Conservation (phyloP, 495 filamentous ascomycete species). For the Xylaria sp. region DNA sequence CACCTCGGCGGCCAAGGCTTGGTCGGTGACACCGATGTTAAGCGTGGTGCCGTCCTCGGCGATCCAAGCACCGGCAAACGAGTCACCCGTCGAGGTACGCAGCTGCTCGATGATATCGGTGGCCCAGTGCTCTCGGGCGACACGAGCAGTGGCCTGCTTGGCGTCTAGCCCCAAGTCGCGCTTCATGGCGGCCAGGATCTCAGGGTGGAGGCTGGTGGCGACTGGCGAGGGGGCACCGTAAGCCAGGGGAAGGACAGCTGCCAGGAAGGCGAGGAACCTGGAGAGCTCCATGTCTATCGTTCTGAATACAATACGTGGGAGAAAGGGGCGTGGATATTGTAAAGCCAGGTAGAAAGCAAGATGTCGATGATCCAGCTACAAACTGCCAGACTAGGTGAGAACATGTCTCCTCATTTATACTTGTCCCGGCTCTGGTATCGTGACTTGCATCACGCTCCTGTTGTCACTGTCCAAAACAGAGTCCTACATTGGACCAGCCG, state of each 20-base stretch:
- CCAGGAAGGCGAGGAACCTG: constrained; percentile 39
- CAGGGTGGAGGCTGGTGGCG: constrained; percentile 36
- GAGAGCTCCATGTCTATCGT: constrained; percentile 38
- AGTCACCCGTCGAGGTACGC: constrained; percentile 32
- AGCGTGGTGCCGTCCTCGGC: constrained; percentile 36
- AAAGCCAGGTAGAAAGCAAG: constrained; percentile 32
- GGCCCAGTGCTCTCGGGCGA: constrained; percentile 34
- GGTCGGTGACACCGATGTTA: constrained; percentile 35
- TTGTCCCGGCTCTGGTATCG: constrained; percentile 32
- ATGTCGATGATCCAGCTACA: constrained; percentile 34
- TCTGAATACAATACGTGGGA: constrained; percentile 31
- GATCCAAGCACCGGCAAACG: constrained; percentile 39
- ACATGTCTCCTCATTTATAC: constrained; percentile 37
- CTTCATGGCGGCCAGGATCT: constrained; percentile 41
- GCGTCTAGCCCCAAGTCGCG: constrained; percentile 38
- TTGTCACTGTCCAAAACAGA: constrained; percentile 34
- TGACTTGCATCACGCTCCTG: constrained; percentile 34
- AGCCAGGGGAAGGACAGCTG: constrained; percentile 37
- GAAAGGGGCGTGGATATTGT: constrained; percentile 30
- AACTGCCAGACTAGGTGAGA: constrained; percentile 36
- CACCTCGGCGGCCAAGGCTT: constrained; percentile 34
- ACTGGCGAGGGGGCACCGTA: constrained; percentile 38
- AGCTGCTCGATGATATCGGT: constrained; percentile 36
- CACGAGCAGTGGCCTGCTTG: constrained; percentile 36
- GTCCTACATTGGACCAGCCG: constrained; percentile 31